Base-by-base conservation (phyloP, 2,329 filamentous ascomycete species). In the Chrysoporthe deuterocubensis region DNA sequence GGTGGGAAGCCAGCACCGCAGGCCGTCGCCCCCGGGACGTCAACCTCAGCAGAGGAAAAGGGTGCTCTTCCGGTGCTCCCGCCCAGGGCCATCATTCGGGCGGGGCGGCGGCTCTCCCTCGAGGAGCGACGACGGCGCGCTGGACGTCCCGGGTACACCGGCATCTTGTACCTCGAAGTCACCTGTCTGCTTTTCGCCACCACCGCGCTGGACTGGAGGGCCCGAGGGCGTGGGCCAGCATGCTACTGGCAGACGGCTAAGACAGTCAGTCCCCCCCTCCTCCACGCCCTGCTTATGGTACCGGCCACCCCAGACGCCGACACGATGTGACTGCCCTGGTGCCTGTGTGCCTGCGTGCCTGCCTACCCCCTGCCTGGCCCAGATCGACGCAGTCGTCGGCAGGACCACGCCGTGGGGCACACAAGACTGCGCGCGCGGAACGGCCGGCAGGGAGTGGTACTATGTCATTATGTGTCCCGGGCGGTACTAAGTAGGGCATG, bases 141-240 rank as follows among this genome's bases (percentile, higher is more conserved):
- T 57, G 16, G 40, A 57, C 54, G n/a, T 57, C 16, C 34, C 54
- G 54, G 54, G 54, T 57, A 57, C 54, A 37, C 34, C 54, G 54
- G 54, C 14, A 18, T 57, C 54, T 57, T 57, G 54, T 57, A 57
- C 54, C 54, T 57, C 54, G 18, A 57, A 57, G 54, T 57, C 54
- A 57, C 32, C 34, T 32, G 54, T 57, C 32, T 34, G 32, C 40
- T 57, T 34, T 57, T 57, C 9, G 54, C 54, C 54, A 57, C 54
- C 54, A 57, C 34, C 54, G 5, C 54, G 21, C 32, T 40, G 54
- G 34, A n/a, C 54, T 40, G 54, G 54, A 57, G 32, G n/a, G 18
- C 34, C 54, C 34, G 32, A 21, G 32, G 54, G 54, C 18, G 34
- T 57, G 54, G 54, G 32, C 32, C 54, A 11, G 34, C 3, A 57